Evolutionary conservation across 495 filamentous ascomycete species (phyloP), one percentile per base, ranked within the genome.

Genomic region (Podospora tetraspora): DNA sequence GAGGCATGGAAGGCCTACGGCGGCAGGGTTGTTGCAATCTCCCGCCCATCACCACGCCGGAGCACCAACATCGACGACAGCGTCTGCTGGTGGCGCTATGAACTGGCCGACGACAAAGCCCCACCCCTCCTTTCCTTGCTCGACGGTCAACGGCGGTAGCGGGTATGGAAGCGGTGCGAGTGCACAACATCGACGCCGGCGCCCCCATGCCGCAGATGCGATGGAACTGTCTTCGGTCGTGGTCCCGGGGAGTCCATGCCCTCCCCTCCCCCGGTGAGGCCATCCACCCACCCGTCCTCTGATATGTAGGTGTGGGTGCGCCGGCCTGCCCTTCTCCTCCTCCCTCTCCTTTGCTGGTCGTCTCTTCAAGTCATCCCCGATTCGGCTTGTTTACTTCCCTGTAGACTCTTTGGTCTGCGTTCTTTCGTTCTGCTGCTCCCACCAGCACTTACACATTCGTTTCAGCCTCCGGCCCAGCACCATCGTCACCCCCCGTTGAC

Each of bases 401-500:
- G 79, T 77, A 79, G 70, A 77, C 78, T 52, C 59, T 74, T 73
- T 76, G 72, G 80, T 81, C 79, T 82, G 79, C 80, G 80, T 82
- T 79, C 80, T 78, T 76, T 82, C 80, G 64, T 81, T 81, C 59
- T 23, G 72, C 68, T 73, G 71, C 72, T 69, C 60, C 68, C 60
- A 67, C 16, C 73, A 74, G 64, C 70, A 73, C 64, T 8, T 66
- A 73, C 70, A 76, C 78, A 66, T 71, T 80, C 74, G 68, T 76
- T 74, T 74, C 64, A 68, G 69, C 73, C 64, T 75, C 59, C 3
- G 74, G 76, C 78, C 77, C 71, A 32, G 22, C 62, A 63, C 56
- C 60, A 24, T 32, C 67, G 43, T 67, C 57, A 62, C 70, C 66
- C 71, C 73, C 73, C 19, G 71, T 74, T 74, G 66, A 32, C 19